phyloP scores from a whole-genome alignment of 306 rosid genomes.

The Boehmeria nivea region DNA sequence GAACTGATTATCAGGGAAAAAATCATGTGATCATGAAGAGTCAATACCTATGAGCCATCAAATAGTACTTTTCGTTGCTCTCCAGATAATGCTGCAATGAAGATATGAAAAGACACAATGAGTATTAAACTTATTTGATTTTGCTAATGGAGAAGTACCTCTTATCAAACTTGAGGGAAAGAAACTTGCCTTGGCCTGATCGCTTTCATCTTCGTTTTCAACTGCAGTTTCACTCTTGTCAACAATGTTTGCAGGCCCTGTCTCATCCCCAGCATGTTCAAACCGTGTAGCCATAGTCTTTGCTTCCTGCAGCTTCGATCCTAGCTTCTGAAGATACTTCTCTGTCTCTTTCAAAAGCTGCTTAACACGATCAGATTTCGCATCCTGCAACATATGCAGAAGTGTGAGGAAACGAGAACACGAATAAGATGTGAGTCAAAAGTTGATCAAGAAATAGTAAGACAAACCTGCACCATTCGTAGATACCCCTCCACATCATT shows the following conservation, averaged over 20 bases:
- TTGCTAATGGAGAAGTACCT: slow-evolving; percentile 5
- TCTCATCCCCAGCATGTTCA: slow-evolving; percentile 65
- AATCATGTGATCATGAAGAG: slow-evolving; percentile 6
- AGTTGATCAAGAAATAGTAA: slow-evolving; percentile 7
- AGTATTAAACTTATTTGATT: neutral
- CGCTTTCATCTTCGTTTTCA: slow-evolving; percentile 93
- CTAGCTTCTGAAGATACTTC: slow-evolving; percentile 97
- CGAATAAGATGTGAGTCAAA: slow-evolving; percentile 8
- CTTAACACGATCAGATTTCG: slow-evolving; percentile 97
- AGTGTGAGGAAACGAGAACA: slow-evolving; percentile 1
- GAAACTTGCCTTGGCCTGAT: slow-evolving; percentile 91
- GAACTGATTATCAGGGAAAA: neutral
- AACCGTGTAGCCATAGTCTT: slow-evolving; percentile 57
- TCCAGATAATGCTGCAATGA: slow-evolving; percentile 91
- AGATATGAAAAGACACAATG: slow-evolving; percentile 24
- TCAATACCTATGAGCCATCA: slow-evolving; percentile 96
- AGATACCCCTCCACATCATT: slow-evolving; percentile 98
- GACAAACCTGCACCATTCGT: slow-evolving; percentile 96
- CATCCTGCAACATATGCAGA: slow-evolving; percentile 55
- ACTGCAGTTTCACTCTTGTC: slow-evolving; percentile 57
- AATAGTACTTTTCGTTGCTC: slow-evolving; percentile 96
- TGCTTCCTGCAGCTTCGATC: slow-evolving; percentile 85
- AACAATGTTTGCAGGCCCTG: slow-evolving; percentile 37
- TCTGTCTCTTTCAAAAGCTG: slow-evolving; percentile 99
- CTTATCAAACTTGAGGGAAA: slow-evolving; percentile 4